Evolutionary conservation across 495 filamentous ascomycete species (phyloP), one percentile per base, ranked within the genome.

Genomic region (Aeminium ludgeri): DNA sequence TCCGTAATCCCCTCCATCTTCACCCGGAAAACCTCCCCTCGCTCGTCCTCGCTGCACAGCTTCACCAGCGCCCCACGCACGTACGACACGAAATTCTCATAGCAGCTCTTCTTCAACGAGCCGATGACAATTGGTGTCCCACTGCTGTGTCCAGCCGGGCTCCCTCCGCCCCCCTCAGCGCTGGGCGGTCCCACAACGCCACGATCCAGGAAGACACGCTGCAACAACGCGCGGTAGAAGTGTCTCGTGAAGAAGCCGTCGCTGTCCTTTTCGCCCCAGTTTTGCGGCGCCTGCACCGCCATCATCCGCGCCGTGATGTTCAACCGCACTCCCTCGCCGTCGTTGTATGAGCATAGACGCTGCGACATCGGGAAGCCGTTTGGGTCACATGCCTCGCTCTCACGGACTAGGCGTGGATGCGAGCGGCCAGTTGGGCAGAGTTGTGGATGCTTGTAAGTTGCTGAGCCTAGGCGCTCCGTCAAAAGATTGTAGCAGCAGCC

Each of bases 401-500:
- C 40, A 10, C 17, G 15, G 1, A 59, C 56, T 10, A 81, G 63
- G 13, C 77, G 72, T 5, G 69, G 65, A 45, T 76, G 70, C 33
- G 69, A 73, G 27, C 28, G 44, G 4, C 38, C 29, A 6, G 31
- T 43, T 15, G 82, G 72, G 8, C 73, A 68, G 18, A 73, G 64
- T 37, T 64, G 64, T 1, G 72, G 80, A 5, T 76, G 67, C 52
- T 95, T 92, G 59, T 76, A 87, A 0, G 84, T 83, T 13, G 86
- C 79, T 23, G 83, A 83, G 1, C 82, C 80, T 16, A 92, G 70
- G 38, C 85, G 74, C 55, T 95, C 89, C 2, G 86, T 94, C 41
- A 95, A 58, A 15, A 95, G 76, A 45, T 97, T 97, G 66, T 97
- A 95, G 64, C 89, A 97, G 64, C 89, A 97, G 28, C 89, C 89